Evolutionary conservation across 192 early-diverging fungal species (phyloP).

Genomic region (Podila clonocystis): DNA sequence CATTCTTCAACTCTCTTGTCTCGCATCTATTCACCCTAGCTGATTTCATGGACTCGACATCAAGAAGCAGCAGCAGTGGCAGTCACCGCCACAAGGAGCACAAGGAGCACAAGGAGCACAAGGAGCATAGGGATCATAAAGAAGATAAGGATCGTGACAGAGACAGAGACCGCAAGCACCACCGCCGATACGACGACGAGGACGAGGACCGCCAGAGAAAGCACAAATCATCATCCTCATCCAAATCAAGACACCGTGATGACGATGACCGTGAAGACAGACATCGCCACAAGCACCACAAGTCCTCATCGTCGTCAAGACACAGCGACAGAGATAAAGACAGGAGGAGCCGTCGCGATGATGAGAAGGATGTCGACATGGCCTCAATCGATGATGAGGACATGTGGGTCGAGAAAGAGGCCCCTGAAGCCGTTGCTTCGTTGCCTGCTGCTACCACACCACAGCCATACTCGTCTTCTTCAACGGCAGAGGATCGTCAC

Average conservation of each 20-base stretch:
- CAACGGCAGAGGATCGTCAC: neutral
- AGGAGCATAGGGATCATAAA: neutral
- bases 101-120: constrained; percentile 4
- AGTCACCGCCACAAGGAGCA: constrained; percentile 11
- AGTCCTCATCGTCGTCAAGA: constrained; percentile 17
- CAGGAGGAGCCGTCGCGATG: neutral
- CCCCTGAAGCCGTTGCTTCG: constrained; percentile 12
- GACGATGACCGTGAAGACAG: constrained; percentile 14
- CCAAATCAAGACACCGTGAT: constrained; percentile 33
- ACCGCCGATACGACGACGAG: constrained; percentile 19
- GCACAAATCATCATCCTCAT: constrained; percentile 43
- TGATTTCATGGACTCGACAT: constrained; percentile 28
- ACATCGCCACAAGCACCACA: constrained; percentile 13
- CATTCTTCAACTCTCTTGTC: neutral
- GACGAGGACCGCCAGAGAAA: constrained; percentile 19
- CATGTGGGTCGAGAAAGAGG: constrained; percentile 46
- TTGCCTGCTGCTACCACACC: neutral
- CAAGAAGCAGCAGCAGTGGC: constrained; percentile 22
- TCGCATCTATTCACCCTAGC: neutral
- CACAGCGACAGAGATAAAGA: constrained; percentile 14
- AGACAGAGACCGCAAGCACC: constrained; percentile 2
- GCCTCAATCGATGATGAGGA: constrained; percentile 28
- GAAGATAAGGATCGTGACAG: constrained; percentile 13
- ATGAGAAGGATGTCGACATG: constrained; percentile 8
- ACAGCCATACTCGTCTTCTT: neutral